These are phyloP conservation scores for Paracamarosporium sp. DNA, from an alignment of 2,329 filamentous ascomycete species.

Conservation along the genomic window DNA sequence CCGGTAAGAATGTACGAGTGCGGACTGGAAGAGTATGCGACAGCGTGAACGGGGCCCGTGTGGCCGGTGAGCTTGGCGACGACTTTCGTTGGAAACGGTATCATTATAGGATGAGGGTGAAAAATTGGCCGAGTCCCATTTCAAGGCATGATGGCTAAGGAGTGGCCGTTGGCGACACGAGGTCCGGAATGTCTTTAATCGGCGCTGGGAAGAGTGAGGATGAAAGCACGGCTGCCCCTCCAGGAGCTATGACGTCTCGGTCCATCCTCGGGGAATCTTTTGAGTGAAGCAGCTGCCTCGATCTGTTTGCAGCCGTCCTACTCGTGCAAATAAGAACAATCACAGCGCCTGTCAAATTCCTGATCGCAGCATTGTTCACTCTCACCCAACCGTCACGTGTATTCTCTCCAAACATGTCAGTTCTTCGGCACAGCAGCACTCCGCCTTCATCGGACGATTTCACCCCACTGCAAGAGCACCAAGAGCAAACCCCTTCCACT, in stretches of 20 bases:
- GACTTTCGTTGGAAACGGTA: conserved; percentile 49
- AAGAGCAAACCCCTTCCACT: conserved; percentile 73
- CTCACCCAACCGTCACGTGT: neutral
- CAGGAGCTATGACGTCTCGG: conserved; percentile 10
- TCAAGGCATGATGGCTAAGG: conserved; percentile 31
- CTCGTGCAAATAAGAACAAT: neutral
- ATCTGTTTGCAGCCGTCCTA: neutral
- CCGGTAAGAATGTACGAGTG: conserved; percentile 75
- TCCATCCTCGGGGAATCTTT: conserved; percentile 4
- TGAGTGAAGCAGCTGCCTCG: neutral
- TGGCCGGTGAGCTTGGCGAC: conserved; percentile 51
- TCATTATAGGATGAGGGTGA: conserved; percentile 31
- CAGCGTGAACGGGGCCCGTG: conserved; percentile 56
- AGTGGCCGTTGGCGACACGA: conserved; percentile 10
- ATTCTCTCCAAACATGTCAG: conserved; percentile 34
- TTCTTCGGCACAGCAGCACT: conserved; percentile 58
- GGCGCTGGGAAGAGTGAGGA: neutral
- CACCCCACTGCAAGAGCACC: conserved; percentile 70
- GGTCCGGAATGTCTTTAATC: neutral
- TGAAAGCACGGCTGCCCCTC: neutral
- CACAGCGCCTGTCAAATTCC: neutral
- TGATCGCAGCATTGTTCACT: neutral
- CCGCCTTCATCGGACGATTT: conserved; percentile 67
- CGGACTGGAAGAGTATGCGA: conserved; percentile 57
- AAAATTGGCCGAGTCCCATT: neutral